Conservation (phyloP, 805 yeast species). For the Barnettozyma californica region DNA sequence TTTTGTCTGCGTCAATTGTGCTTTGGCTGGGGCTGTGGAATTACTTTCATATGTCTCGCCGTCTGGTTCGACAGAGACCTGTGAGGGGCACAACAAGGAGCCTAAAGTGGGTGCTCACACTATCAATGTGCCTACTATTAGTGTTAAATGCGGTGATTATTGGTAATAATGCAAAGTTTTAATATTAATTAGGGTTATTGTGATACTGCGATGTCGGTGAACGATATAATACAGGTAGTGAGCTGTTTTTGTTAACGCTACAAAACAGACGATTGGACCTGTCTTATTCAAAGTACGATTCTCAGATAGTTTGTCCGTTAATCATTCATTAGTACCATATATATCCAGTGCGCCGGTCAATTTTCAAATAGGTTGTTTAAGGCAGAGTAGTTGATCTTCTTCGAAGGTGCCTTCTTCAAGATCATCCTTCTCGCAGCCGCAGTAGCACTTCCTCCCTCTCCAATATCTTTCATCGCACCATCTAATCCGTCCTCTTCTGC, state of each 20-base stretch:
- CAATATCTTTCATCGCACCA: constrained; percentile 40
- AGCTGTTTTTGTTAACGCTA: too few species aligned
- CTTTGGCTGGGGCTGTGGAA: constrained; percentile 17
- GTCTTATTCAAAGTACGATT: neutral
- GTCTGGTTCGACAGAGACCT: constrained; percentile 13
- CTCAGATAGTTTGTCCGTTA: neutral
- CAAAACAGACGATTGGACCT: neutral
- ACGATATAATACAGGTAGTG: neutral
- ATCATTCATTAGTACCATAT: neutral
- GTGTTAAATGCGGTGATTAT: constrained; percentile 2
- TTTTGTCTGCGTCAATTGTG: constrained; percentile 6
- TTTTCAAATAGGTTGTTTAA: constrained; percentile 46
- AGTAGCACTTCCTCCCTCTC: constrained; percentile 53
- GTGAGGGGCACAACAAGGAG: constrained; percentile 11
- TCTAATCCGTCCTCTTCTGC: constrained; percentile 31
- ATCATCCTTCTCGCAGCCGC: constrained; percentile 77
- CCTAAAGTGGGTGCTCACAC: constrained; percentile 9
- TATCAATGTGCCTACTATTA: constrained; percentile 3
- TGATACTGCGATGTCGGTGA: neutral
- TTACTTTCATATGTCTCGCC: constrained; percentile 17
- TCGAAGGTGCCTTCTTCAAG: constrained; percentile 70
- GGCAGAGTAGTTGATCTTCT: constrained; percentile 86
- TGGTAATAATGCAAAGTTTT: neutral
- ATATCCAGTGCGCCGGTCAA: neutral
- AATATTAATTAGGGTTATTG: too few species aligned